Conservation (phyloP, 2,329 filamentous ascomycete species). For the Venturia aucupariae region DNA sequence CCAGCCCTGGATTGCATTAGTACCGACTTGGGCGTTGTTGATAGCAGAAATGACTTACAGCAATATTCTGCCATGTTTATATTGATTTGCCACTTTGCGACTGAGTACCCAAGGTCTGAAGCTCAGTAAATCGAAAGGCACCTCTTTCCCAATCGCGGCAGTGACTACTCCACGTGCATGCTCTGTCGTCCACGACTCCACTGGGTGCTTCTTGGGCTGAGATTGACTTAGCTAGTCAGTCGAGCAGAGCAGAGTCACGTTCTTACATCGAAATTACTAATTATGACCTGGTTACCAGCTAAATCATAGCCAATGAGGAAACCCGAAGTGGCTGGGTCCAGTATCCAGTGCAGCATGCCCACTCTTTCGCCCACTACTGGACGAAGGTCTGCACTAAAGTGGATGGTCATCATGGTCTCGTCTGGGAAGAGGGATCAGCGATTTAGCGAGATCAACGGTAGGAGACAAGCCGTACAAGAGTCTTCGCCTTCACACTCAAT, state of each 20-base stretch:
- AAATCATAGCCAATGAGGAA: conserved; percentile 39
- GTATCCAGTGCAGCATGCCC: conserved; percentile 39
- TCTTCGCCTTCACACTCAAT: conserved; percentile 36
- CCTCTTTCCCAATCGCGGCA: conserved; percentile 26
- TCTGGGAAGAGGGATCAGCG: conserved; percentile 18
- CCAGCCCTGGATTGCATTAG: conserved; percentile 16
- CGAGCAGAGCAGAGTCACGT: neutral
- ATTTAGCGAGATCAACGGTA: neutral
- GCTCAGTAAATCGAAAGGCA: conserved; percentile 32
- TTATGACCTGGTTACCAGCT: conserved; percentile 33
- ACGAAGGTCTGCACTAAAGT: conserved; percentile 34
- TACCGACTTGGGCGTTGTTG: too few species aligned
- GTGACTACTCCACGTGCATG: conserved; percentile 26
- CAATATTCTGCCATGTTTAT: conserved; percentile 27
- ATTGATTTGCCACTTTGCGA: conserved; percentile 32
- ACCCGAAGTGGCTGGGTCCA: conserved; percentile 34
- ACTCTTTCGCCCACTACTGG: conserved; percentile 30
- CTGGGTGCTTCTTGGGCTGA: conserved; percentile 25
- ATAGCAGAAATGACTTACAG: conserved; percentile 19
- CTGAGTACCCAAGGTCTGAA: conserved; percentile 35
- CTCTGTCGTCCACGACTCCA: conserved; percentile 28
- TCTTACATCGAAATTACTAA: conserved; percentile 34
- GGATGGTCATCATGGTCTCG: conserved; percentile 41
- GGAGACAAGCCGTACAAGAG: conserved; percentile 17
- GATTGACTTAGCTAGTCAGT: neutral